phyloP scores from a whole-genome alignment of 345 rosid species.

The Microthlaspi erraticum region DNA sequence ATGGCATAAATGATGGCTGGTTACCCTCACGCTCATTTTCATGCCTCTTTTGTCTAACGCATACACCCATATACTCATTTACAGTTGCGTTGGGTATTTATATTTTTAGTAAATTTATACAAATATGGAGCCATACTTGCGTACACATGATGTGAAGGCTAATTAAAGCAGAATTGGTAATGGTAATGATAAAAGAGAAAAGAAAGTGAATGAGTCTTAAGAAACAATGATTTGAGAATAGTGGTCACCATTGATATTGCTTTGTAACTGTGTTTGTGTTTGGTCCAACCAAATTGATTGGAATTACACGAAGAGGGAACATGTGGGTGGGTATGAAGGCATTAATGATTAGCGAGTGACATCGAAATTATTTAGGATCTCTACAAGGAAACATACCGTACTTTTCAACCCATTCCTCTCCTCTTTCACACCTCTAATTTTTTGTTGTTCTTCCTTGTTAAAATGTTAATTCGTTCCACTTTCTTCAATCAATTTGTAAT shows the following conservation, averaged over 20 bases:
- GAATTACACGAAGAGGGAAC: constrained; percentile 38
- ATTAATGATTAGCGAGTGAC: constrained; percentile 36
- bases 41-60: constrained; percentile 18
- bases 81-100: background rate
- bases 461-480: background rate
- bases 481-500: background rate
- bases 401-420: constrained; percentile 4
- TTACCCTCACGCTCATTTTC: constrained; percentile 19
- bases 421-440: constrained; percentile 8
- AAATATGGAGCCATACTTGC: background rate
- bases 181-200: constrained; percentile 8
- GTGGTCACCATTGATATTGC: constrained; percentile 29
- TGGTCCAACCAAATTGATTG: constrained; percentile 39
- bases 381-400: constrained; percentile 27
- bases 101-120: no score
- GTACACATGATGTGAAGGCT: background rate
- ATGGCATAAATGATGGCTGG: constrained; percentile 52
- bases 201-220: constrained; percentile 23
- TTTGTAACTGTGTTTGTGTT: constrained; percentile 39
- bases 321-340: constrained; percentile 41
- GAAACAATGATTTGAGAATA: constrained; percentile 32
- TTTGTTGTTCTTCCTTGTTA: background rate
- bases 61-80: constrained; percentile 1
- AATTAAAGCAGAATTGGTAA: background rate
- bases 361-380: constrained; percentile 25